A percentile compares a stretch with the other conserved stretches of the same genome.
Evolutionary conservation across 148 eudicot species (phyloP).

Genomic region (Arbutus unedo): DNA sequence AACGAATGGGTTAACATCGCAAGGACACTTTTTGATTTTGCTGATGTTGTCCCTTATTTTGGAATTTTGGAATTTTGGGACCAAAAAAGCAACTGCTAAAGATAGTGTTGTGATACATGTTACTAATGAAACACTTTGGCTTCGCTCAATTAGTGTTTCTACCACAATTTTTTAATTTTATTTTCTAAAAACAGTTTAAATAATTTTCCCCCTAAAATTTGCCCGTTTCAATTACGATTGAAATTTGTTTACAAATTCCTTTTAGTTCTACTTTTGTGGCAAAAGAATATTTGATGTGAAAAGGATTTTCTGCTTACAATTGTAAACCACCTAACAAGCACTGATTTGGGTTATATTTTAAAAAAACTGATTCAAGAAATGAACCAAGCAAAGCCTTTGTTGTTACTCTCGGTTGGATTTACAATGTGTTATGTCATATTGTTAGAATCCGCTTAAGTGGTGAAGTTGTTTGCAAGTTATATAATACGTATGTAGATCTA

Average conservation of each 20-base stretch:
- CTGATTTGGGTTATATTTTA: too few relatives aligned
- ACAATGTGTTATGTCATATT: neutral
- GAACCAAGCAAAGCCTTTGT: neutral
- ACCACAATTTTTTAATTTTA: too few relatives aligned
- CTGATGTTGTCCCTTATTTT: neutral
- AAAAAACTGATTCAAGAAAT: too few relatives aligned
- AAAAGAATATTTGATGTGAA: too few relatives aligned
- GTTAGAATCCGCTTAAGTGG: neutral
- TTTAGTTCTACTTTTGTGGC: too few relatives aligned
- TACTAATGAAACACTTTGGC: neutral
- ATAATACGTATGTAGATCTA: slow-evolving; percentile 1
- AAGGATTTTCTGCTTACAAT: too few relatives aligned
- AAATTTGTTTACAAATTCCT: too few relatives aligned
- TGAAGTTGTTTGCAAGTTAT: neutral
- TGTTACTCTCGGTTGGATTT: neutral
- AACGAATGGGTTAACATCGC: neutral
- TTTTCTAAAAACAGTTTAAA: too few relatives aligned
- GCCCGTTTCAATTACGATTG: too few relatives aligned
- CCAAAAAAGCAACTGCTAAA: neutral
- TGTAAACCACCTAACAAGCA: too few relatives aligned
- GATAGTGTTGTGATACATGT: neutral
- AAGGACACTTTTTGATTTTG: slow-evolving; percentile 2
- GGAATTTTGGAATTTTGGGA: neutral
- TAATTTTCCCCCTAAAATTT: too few relatives aligned
- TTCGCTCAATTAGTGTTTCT: too few relatives aligned